Evolutionary conservation across 768 basidiomycete species (phyloP).

Genomic region (Pisolithus marmoratus): DNA sequence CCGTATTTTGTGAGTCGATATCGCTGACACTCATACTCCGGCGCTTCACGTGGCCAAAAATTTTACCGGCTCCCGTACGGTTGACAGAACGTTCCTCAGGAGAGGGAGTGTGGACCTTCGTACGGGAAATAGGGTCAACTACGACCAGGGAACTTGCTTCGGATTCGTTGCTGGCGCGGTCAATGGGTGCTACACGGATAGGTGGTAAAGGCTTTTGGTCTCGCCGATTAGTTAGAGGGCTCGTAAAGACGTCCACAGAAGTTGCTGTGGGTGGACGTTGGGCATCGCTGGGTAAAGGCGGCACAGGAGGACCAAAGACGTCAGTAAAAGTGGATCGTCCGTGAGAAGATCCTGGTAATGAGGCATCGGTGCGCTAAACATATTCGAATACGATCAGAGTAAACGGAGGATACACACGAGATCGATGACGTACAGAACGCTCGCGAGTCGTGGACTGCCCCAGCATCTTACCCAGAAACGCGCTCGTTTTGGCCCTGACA

Average conservation of each 20-base stretch:
- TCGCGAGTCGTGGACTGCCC: slow-evolving; percentile 62
- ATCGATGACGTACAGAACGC: slow-evolving; percentile 49
- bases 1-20: slow-evolving; percentile 47
- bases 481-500: slow-evolving; percentile 73
- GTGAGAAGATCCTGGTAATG: slow-evolving; percentile 23
- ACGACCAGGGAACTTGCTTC: slow-evolving; percentile 57
- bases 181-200: slow-evolving; percentile 35
- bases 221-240: slow-evolving; percentile 27
- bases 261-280: slow-evolving; percentile 35
- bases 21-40: slow-evolving; percentile 73
- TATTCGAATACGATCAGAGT: slow-evolving; percentile 9
- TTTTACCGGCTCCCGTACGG: slow-evolving; percentile 22
- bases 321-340: slow-evolving; percentile 28
- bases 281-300: slow-evolving; percentile 43
- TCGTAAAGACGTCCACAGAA: slow-evolving; percentile 49
- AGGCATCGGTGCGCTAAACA: slow-evolving; percentile 51
- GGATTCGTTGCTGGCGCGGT: slow-evolving; percentile 34
- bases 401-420: slow-evolving; percentile 5
- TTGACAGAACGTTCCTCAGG: slow-evolving; percentile 27
- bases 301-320: slow-evolving; percentile 35
- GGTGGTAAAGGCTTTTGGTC: slow-evolving; percentile 62
- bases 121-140: slow-evolving; percentile 41
- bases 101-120: slow-evolving; percentile 28
- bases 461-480: slow-evolving; percentile 75
- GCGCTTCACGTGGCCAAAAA: slow-evolving; percentile 40